Evolutionary conservation across 352 stramenopile species (phyloP), one percentile per base, ranked within the genome.

Genomic region (Elongisporangium undulatum): DNA sequence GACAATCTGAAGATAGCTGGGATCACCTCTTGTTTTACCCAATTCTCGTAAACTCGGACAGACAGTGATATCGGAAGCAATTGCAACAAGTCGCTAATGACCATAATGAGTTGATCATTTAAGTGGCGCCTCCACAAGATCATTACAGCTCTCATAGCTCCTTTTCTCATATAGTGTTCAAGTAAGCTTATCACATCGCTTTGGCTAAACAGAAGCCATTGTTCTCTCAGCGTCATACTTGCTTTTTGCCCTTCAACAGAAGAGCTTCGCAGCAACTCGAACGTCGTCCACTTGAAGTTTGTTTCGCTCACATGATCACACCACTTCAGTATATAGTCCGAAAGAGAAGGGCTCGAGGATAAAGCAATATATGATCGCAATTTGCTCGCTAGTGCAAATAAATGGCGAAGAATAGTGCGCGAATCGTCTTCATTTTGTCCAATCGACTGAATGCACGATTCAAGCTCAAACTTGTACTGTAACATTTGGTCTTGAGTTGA

Each of bases 241-340:
- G 8, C 8, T 5, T 53, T 53, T 26, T 12, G 54, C 51, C 21
- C 49, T 13, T 62, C 58, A 16, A 45, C 51, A 45, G 22, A 59
- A 19, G 55, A 75, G 13, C 49, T 76, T 10, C 74, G 53, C 3
- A 92, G 59, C 34, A 90, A 62, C 58, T 85, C 77, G 53, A 92
- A 92, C 13, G 82, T 89, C 15, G 79, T 88, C 79, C 82, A 92
- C 26, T 73, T 72, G 58, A 88, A 86, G 16, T 73, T 85, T 16
- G 74, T 16, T 0, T 61, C 51, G 19, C 58, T 73, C 45, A 81
- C 73, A 23, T 69, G 64, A 19, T 72, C 56, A 41, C 74, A 72
- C 54, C 65, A 81, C 21, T 62, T 51, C 24, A 68, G 8, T 51
- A 71, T 41, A 45, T 20, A 53, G 51, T 45, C 19, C 21, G 55